Conservation (phyloP, 2,329 filamentous ascomycete genomes). For the Aphanocladium album region DNA sequence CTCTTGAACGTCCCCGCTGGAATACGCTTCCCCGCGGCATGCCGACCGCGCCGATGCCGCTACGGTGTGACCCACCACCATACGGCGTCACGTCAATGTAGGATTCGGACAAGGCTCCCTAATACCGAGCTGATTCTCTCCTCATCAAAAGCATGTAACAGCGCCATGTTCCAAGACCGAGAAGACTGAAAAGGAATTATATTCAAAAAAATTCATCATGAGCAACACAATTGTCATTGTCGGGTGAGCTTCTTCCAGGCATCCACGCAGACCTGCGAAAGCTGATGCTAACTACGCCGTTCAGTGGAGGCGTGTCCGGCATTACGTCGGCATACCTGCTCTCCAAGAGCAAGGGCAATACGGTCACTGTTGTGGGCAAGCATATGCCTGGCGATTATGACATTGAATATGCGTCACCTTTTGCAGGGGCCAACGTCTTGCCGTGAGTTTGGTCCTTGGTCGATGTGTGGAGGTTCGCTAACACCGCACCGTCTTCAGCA, state of each 20-base stretch:
- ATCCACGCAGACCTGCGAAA: background rate
- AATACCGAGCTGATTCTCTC: background rate
- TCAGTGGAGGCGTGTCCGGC: constrained; percentile 45
- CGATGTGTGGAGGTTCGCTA: background rate
- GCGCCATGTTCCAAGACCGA: background rate
- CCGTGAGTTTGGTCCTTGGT: constrained; percentile 48
- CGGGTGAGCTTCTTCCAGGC: constrained; percentile 23
- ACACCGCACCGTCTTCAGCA: constrained; percentile 27
- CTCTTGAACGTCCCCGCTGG: too few species aligned
- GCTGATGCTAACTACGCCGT: background rate
- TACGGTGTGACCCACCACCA: background rate
- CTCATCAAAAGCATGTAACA: background rate
- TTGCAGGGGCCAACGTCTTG: constrained; percentile 77
- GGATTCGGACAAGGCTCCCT: background rate
- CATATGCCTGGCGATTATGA: constrained; percentile 94
- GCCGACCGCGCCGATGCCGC: constrained; percentile 5
- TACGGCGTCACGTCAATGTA: background rate
- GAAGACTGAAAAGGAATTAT: background rate
- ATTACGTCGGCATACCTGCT: constrained; percentile 47
- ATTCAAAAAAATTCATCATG: constrained; percentile 19
- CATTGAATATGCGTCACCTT: constrained; percentile 84
- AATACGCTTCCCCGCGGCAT: background rate
- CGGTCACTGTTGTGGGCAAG: constrained; percentile 70
- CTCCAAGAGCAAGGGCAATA: constrained; percentile 38
- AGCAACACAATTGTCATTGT: constrained; percentile 29